Evolutionary conservation across 805 yeast genomes (phyloP).

Genomic region (Metschnikowia peoriensis): DNA sequence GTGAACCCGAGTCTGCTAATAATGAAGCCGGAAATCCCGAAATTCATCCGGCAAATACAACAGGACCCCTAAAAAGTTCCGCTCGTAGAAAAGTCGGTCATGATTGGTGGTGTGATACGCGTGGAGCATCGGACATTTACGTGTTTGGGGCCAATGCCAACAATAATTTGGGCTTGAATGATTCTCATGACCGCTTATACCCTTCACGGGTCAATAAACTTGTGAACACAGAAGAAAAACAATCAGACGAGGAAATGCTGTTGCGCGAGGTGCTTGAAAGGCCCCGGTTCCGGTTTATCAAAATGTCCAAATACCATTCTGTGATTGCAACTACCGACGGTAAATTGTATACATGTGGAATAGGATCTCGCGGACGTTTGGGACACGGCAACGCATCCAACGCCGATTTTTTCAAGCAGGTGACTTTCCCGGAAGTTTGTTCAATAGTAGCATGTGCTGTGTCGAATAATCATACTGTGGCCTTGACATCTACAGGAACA

Average conservation of each 20-base stretch:
- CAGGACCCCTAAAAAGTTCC: neutral
- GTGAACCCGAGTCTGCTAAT: neutral
- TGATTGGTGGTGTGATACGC: conserved; percentile 41
- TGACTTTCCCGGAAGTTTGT: conserved; percentile 37
- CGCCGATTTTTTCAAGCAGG: conserved; percentile 42
- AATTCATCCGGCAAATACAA: neutral
- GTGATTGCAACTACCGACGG: conserved; percentile 56
- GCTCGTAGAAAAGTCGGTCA: conserved; percentile 9
- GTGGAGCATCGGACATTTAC: conserved; percentile 60
- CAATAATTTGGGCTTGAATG: conserved; percentile 65
- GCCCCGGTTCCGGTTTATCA: conserved; percentile 48
- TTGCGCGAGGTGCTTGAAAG: conserved; percentile 20
- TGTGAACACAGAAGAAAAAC: neutral
- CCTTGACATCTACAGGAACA: conserved; percentile 49
- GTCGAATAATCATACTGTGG: conserved; percentile 69
- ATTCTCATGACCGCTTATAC: conserved; percentile 44
- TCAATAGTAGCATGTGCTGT: conserved; percentile 39
- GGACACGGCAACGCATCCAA: conserved; percentile 49
- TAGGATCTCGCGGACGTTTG: conserved; percentile 67
- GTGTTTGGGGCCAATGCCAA: conserved; percentile 65
- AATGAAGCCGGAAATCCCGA: neutral
- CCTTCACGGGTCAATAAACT: conserved; percentile 37
- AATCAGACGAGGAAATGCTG: neutral
- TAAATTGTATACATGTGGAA: conserved; percentile 60
- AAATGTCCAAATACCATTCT: conserved; percentile 66